phyloP scores from a whole-genome alignment of 2,329 filamentous ascomycete species.

The Metarhizium album region DNA sequence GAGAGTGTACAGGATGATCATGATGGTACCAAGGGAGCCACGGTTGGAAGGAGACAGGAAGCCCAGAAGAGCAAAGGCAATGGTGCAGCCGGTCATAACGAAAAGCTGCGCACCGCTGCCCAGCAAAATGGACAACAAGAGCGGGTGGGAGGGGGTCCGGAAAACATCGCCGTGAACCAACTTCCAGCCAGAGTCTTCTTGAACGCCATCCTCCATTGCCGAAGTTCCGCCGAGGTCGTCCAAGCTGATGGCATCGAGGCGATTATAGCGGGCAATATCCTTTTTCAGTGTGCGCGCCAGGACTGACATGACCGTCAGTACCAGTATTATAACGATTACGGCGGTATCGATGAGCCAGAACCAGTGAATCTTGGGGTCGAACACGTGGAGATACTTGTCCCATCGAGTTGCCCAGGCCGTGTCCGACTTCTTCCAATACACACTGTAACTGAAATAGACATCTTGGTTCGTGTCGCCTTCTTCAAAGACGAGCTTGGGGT shows the following conservation, averaged over 20 bases:
- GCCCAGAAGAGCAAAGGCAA: slow-evolving; percentile 83
- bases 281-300: slow-evolving; percentile 79
- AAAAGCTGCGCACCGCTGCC: slow-evolving; percentile 95
- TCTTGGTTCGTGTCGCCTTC: slow-evolving; percentile 41
- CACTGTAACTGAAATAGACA: slow-evolving; percentile 84
- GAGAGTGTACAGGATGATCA: slow-evolving; percentile 85
- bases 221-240: slow-evolving; percentile 78
- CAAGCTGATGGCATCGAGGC: slow-evolving; percentile 79
- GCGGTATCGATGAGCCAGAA: slow-evolving; percentile 96
- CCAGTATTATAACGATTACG: slow-evolving; percentile 84
- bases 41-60: slow-evolving; percentile 95
- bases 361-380: slow-evolving; percentile 98
- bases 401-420: slow-evolving; percentile 95
- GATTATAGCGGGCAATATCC: slow-evolving; percentile 94
- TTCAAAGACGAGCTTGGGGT: slow-evolving; percentile 51
- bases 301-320: slow-evolving; percentile 87
- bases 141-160: slow-evolving; percentile 69
- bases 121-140: slow-evolving; percentile 77
- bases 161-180: slow-evolving; percentile 96
- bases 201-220: slow-evolving; percentile 78
- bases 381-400: slow-evolving; percentile 98
- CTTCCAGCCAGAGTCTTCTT: slow-evolving; percentile 98
- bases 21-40: slow-evolving; percentile 84
- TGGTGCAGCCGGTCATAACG: slow-evolving; percentile 93
- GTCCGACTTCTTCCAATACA: slow-evolving; percentile 73